Conservation (phyloP, 495 filamentous ascomycete species). For the Tetracladium marchalianum region DNA sequence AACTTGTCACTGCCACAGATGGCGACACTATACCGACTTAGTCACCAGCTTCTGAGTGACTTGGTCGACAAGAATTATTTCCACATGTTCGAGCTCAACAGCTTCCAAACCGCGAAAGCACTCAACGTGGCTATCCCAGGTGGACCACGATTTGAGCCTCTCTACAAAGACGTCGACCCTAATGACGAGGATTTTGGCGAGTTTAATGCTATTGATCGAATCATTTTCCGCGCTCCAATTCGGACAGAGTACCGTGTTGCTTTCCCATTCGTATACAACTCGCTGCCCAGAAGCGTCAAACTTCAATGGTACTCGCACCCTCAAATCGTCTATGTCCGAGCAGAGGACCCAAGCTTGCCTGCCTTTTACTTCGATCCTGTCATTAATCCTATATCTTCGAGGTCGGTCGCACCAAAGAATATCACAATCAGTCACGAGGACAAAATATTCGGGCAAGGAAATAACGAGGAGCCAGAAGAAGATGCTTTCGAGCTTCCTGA, state of each 20-base stretch:
- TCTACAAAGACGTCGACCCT: conserved; percentile 98
- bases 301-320: conserved; percentile 91
- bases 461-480: conserved; percentile 63
- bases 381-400: conserved; percentile 95
- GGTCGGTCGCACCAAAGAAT: conserved; percentile 91
- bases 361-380: conserved; percentile 97
- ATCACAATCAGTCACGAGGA: conserved; percentile 89
- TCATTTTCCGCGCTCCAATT: conserved; percentile 95
- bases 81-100: conserved; percentile 94
- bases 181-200: conserved; percentile 99
- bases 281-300: conserved; percentile 87
- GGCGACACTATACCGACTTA: conserved; percentile 88
- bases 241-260: conserved; percentile 93
- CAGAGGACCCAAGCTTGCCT: conserved; percentile 73
- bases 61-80: conserved; percentile 94
- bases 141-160: conserved; percentile 91
- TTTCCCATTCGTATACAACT: conserved; percentile 94
- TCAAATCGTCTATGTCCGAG: conserved; percentile 80
- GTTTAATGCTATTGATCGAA: conserved; percentile 98
- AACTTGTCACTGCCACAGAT: conserved; percentile 92
- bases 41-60: conserved; percentile 84
- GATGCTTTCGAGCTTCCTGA: conserved; percentile 79
- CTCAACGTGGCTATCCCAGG: conserved; percentile 95
- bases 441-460: conserved; percentile 80
- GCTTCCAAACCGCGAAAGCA: conserved; percentile 93